Evolutionary conservation across 192 early-diverging fungal species (phyloP), one percentile per base, ranked within the genome.

Genomic region (Glomus cerebriforme): DNA sequence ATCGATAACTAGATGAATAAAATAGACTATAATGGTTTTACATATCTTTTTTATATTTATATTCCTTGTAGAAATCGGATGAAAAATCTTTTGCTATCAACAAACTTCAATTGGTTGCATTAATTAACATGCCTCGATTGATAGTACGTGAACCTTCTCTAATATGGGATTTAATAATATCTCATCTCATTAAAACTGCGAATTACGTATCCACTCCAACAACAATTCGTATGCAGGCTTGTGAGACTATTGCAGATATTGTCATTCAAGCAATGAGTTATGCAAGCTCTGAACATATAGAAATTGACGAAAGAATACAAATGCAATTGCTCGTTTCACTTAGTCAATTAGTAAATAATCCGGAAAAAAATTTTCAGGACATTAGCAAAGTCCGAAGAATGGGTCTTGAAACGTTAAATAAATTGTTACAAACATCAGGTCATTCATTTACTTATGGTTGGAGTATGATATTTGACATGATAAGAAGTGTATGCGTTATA

Each of bases 401-500:
- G 82, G 91, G 91, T 3, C 79, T 99, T 34, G 97, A 98, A 79
- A 98, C 94, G 0, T 83, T 99, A 65, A 92, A 96, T 82, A 95
- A 92, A 79, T 80, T 98, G 8, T 84, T 99, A 34, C 95, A 99
- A 82, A 96, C 91, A 1, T 93, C 93, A 39, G 97, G 98, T 0
- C 96, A 98, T 73, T 93, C 95, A 34, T 83, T 99, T 59, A 89
- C 85, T 8, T 85, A 82, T 64, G 94, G 94, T 24, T 98, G 97
- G 98, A 85, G 84, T 10, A 81, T 96, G n/a, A 92, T 98, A 15
- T 95, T 99, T 83, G 95, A 96, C 69, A 93, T 97, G 75, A 86
- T 99, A 22, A 86, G 88, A 65, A 86, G 85, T 76, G 87, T 93
- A 31, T 81, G 82, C 31, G 72, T 47, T 6, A 81, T 83, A 9